Conservation (phyloP, 1,284 basidiomycete species). For the Ceratobasidium sp. region DNA sequence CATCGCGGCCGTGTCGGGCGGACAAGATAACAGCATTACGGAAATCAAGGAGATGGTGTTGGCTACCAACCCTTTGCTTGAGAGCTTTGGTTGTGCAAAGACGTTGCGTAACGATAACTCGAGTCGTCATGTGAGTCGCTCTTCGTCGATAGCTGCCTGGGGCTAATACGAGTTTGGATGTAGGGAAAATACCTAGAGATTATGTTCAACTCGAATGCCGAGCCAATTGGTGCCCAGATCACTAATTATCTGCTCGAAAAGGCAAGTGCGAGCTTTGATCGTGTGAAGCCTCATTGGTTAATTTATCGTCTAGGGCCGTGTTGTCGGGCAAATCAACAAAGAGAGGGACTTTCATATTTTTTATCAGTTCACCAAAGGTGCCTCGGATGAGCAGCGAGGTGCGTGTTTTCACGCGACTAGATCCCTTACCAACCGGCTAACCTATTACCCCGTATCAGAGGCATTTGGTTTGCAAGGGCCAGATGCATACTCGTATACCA, state of each 20-base stretch:
- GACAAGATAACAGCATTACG: conserved; percentile 84
- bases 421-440: neutral
- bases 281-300: too few relatives aligned
- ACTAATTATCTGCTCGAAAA: conserved; percentile 99
- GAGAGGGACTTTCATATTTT: conserved; percentile 99
- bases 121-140: conserved; percentile 85
- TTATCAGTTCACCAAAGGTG: conserved; percentile 99
- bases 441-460: conserved; percentile 60
- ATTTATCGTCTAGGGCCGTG: conserved; percentile 64
- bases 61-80: conserved; percentile 95
- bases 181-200: conserved; percentile 99
- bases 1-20: conserved; percentile 94
- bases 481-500: conserved; percentile 94
- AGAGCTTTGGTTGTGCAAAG: conserved; percentile 99
- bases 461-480: conserved; percentile 96
- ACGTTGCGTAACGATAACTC: conserved; percentile 99
- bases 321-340: conserved; percentile 95
- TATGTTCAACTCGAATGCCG: conserved; percentile 94
- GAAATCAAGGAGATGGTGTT: conserved; percentile 99
- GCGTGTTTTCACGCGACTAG: conserved; percentile 42
- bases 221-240: conserved; percentile 97
- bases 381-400: conserved; percentile 87
- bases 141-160: too few relatives aligned
- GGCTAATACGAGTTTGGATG: conserved; percentile 15
- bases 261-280: conserved; percentile 45